These are phyloP conservation scores for Cinnamomum micranthum DNA, from an alignment of 164 flowering plant genomes.

Conservation along the genomic window DNA sequence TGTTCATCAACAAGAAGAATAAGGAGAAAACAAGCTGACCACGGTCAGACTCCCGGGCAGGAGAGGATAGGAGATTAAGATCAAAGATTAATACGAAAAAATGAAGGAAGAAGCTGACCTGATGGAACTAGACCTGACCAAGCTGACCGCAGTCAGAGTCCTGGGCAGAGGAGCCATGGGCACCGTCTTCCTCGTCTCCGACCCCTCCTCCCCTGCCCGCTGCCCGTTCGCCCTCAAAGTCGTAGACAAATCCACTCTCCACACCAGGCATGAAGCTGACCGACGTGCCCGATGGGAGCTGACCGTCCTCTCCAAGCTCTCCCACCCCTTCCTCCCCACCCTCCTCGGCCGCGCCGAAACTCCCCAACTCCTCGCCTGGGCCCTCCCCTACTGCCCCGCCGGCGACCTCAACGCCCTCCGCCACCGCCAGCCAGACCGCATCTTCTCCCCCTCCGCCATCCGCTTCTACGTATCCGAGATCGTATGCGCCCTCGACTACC, in stretches of 20 bases:
- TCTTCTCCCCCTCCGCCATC: constrained; percentile 55
- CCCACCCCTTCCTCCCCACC: constrained; percentile 69
- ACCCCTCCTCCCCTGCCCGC: constrained; percentile 6
- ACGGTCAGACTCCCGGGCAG: too few relatives aligned
- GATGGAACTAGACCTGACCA: constrained; percentile 37
- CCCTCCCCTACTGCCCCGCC: constrained; percentile 78
- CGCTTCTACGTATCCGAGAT: constrained; percentile 73
- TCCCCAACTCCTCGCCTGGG: constrained; percentile 66
- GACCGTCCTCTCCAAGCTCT: constrained; percentile 48
- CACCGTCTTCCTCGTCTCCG: constrained; percentile 72
- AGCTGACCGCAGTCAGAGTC: constrained; percentile 48
- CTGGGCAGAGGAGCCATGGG: constrained; percentile 94
- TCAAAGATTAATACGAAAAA: too few relatives aligned
- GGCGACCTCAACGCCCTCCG: constrained; percentile 91
- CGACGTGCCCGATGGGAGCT: constrained; percentile 93
- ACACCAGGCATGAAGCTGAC: constrained; percentile 48
- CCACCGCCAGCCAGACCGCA: constrained; percentile 51
- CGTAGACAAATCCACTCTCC: constrained; percentile 50
- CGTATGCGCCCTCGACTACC: constrained; percentile 61
- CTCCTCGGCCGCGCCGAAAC: constrained; percentile 53
- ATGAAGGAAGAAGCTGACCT: neutral
- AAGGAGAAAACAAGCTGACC: neutral
- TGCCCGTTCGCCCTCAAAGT: constrained; percentile 79
- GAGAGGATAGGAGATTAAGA: too few relatives aligned
- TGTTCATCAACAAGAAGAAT: constrained; percentile 10